Percentiles rank a stretch among this genome's conserved stretches.
phyloP scores from a whole-genome alignment of 768 basidiomycete species.

The Psilocybe tampanensis region DNA sequence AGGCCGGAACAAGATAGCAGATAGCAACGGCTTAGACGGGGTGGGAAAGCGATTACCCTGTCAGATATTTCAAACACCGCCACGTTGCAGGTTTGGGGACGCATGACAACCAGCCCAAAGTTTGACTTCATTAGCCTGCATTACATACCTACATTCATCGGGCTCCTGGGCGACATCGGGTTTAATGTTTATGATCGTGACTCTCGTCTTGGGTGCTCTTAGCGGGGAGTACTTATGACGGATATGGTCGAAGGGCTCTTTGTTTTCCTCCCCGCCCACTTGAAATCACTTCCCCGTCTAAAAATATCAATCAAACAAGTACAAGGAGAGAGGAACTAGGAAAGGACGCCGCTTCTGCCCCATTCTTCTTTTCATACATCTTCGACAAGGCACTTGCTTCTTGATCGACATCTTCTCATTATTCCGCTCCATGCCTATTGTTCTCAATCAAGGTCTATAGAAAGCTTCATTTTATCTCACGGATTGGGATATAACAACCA shows the following conservation, averaged over 20 bases:
- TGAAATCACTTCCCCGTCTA: not conserved
- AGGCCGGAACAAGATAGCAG: not conserved
- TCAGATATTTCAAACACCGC: not conserved
- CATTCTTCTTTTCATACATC: not conserved
- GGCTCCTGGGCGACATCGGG: not conserved
- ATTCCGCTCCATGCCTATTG: not conserved
- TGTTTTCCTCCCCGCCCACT: not conserved
- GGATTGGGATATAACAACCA: not conserved
- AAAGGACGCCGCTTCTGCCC: not conserved
- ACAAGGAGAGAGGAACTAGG: not conserved
- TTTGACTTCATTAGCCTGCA: not conserved
- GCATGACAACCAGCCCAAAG: not conserved
- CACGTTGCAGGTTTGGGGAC: not conserved
- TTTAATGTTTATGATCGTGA: not conserved
- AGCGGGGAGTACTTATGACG: not conserved
- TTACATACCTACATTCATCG: not conserved
- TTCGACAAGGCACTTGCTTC: not conserved
- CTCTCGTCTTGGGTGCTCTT: not conserved
- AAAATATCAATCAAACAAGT: not conserved
- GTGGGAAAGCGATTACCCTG: no score
- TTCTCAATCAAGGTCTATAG: not conserved
- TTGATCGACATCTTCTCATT: not conserved
- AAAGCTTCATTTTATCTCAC: not conserved
- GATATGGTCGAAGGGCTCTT: not conserved
- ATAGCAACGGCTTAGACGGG: not conserved